These are phyloP conservation scores for Candida ponderosae DNA, from an alignment of 805 yeast genomes.

Conservation along the genomic window DNA sequence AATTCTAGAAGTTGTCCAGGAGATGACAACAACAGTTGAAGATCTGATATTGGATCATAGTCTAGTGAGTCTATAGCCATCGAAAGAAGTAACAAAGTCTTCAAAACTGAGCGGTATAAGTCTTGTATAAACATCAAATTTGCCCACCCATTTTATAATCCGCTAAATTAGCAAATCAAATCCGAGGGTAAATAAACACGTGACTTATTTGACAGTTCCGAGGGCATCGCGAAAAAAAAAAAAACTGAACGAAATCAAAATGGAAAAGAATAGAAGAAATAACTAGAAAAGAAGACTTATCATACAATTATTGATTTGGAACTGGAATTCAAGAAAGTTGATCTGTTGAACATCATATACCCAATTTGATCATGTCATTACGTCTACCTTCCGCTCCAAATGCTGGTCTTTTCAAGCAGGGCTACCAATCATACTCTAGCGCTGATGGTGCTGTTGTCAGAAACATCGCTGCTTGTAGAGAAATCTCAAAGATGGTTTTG, in stretches of 20 bases:
- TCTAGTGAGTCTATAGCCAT: constrained; percentile 24
- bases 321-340: neutral
- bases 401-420: constrained; percentile 91
- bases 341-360: neutral
- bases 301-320: neutral
- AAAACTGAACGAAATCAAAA: neutral
- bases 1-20: constrained; percentile 45
- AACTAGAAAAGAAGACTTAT: no score
- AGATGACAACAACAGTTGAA: constrained; percentile 40
- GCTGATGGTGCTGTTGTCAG: constrained; percentile 93
- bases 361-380: constrained; percentile 56
- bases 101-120: no score
- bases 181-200: neutral
- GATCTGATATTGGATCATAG: constrained; percentile 49
- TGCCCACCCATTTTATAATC: neutral
- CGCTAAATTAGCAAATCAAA: neutral
- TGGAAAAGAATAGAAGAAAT: neutral
- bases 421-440: constrained; percentile 77
- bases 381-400: constrained; percentile 90
- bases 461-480: constrained; percentile 91
- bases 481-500: constrained; percentile 82
- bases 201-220: neutral
- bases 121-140: no score
- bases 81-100: no score
- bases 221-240: neutral